phyloP scores from a whole-genome alignment of 345 rosid species.

The Angophora floribunda region DNA sequence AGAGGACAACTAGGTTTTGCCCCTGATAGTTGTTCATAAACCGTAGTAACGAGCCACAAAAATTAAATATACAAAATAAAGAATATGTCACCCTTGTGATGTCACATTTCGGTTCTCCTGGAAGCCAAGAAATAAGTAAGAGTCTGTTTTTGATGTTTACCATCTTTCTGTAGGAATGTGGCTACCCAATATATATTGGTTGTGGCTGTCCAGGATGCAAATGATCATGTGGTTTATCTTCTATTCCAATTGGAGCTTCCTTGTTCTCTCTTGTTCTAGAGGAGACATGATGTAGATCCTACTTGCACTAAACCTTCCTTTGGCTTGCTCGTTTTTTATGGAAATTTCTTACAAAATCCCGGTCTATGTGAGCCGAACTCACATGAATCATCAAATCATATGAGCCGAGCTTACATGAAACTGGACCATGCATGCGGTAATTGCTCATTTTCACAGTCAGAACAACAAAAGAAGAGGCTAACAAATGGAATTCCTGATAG shows the following conservation, averaged over 20 bases:
- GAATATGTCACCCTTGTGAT: not conserved
- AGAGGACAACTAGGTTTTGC: conserved; percentile 68
- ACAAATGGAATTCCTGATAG: not conserved
- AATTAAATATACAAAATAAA: not conserved
- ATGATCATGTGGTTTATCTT: not conserved
- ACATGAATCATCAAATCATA: not conserved
- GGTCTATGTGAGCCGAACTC: not conserved
- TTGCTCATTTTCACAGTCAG: not conserved
- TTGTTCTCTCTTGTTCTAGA: not conserved
- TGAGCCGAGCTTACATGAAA: not conserved
- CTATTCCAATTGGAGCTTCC: not conserved
- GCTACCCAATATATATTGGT: not conserved
- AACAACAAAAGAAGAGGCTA: not conserved
- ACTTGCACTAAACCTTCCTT: not conserved
- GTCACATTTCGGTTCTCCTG: not conserved
- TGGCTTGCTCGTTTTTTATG: not conserved
- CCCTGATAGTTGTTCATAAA: conserved; percentile 55
- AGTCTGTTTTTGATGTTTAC: not conserved
- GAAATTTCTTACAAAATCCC: not conserved
- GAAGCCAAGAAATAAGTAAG: not conserved
- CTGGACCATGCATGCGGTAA: not conserved
- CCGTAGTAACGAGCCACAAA: not conserved
- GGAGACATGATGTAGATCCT: not conserved
- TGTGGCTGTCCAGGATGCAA: not conserved
- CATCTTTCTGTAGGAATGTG: not conserved